Percentiles rank a stretch among this genome's conserved stretches.
Evolutionary conservation across 257 asterid genomes (phyloP).

Genomic region (Gardenia jasminoides): DNA sequence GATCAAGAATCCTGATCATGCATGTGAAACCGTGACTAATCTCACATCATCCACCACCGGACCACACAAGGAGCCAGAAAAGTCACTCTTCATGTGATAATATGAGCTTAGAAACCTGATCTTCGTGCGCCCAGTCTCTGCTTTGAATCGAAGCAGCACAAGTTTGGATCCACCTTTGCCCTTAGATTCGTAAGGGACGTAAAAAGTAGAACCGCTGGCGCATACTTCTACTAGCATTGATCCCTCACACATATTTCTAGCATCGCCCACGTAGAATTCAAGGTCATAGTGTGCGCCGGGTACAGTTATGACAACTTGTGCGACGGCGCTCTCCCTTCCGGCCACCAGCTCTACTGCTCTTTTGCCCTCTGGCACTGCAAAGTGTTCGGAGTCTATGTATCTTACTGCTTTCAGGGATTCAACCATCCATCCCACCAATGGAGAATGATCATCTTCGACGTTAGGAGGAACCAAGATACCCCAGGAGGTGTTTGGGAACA

Average conservation of each 20-base stretch:
- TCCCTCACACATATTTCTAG: constrained; percentile 29
- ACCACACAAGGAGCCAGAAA: constrained; percentile 32
- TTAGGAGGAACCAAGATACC: constrained; percentile 27
- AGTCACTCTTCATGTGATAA: constrained; percentile 32
- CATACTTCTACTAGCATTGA: constrained; percentile 26
- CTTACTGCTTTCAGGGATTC: constrained; percentile 38
- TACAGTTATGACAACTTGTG: constrained; percentile 21
- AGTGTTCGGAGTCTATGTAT: constrained; percentile 26
- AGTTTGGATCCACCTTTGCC: constrained; percentile 28
- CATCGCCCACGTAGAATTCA: constrained; percentile 29
- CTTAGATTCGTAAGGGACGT: constrained; percentile 16
- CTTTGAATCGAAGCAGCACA: constrained; percentile 14
- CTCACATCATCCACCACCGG: constrained; percentile 27
- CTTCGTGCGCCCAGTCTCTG: constrained; percentile 11
- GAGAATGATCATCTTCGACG: constrained; percentile 27
- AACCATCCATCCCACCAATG: constrained; percentile 31
- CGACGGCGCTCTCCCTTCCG: constrained; percentile 28
- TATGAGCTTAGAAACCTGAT: constrained; percentile 27
- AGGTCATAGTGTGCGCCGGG: constrained; percentile 23
- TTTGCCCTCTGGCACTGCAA: constrained; percentile 27
- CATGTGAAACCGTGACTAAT: constrained; percentile 17
- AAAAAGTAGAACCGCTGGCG: constrained; percentile 18
- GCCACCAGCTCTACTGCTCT: constrained; percentile 28
- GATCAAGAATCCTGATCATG: constrained; percentile 1
- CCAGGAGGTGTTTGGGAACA: constrained; percentile 30